A percentile compares a stretch with the other conserved stretches of the same genome.
phyloP scores from a whole-genome alignment of 306 rosid species.

The Echinosophora koreensis region DNA sequence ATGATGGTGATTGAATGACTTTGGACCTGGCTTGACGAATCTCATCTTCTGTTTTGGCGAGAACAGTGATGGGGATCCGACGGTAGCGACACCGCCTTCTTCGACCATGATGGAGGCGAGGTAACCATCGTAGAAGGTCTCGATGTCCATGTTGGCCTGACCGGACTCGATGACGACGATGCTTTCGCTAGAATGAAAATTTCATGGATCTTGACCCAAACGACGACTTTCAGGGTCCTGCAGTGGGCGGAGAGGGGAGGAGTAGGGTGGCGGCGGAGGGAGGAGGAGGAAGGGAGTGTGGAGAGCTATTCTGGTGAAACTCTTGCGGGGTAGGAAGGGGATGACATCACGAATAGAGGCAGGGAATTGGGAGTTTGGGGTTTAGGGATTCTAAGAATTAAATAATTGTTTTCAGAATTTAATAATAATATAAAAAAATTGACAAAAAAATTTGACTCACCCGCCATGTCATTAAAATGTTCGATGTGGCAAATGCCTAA shows the following conservation, averaged over 20 bases:
- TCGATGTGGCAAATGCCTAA: too few relatives aligned
- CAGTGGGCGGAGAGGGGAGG: slow-evolving; percentile 38
- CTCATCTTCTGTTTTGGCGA: slow-evolving; percentile 88
- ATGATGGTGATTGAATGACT: slow-evolving; percentile 60
- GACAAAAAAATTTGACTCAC: too few relatives aligned
- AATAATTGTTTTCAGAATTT: too few relatives aligned
- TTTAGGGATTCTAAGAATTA: too few relatives aligned
- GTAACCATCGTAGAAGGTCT: slow-evolving; percentile 93
- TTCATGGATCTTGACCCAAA: slow-evolving; percentile 88
- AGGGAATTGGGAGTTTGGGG: too few relatives aligned
- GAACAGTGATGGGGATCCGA: slow-evolving; percentile 91
- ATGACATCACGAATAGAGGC: too few relatives aligned
- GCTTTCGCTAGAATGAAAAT: slow-evolving; percentile 81
- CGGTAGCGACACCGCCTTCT: slow-evolving; percentile 85
- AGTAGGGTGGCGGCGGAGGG: slow-evolving; percentile 44
- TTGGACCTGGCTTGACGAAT: slow-evolving; percentile 76
- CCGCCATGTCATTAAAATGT: too few relatives aligned
- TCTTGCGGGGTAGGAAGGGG: too few relatives aligned
- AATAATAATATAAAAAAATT: too few relatives aligned
- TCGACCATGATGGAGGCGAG: slow-evolving; percentile 95
- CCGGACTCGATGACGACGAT: slow-evolving; percentile 98
- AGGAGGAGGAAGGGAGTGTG: slow-evolving; percentile 54
- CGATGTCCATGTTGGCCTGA: slow-evolving; percentile 98
- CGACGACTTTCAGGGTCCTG: slow-evolving; percentile 21
- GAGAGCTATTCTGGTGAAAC: slow-evolving; percentile 44